phyloP scores from a whole-genome alignment of 805 yeast species.

The Sugiyamaella mastotermitis region DNA sequence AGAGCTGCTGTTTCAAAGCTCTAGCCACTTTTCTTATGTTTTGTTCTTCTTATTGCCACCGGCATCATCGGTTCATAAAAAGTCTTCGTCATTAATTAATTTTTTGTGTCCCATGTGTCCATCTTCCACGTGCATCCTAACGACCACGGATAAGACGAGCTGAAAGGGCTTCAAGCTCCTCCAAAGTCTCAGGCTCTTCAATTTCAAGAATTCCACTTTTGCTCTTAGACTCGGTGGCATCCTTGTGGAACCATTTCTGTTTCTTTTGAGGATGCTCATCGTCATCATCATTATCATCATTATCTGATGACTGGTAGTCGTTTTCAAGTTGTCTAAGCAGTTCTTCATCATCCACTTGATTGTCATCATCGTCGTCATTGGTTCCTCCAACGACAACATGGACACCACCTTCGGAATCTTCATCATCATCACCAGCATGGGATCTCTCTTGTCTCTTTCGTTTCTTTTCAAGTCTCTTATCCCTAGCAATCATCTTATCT shows the following conservation, averaged over 20 bases:
- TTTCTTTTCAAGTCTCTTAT: conserved; percentile 81
- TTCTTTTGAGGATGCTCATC: conserved; percentile 31
- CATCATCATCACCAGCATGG: conserved; percentile 36
- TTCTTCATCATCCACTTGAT: conserved; percentile 3
- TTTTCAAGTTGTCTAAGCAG: conserved; percentile 16
- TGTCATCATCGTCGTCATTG: conserved; percentile 21
- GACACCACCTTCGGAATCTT: conserved; percentile 29
- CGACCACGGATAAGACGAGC: conserved; percentile 11
- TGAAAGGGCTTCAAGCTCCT: conserved; percentile 75
- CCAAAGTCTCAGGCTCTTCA: conserved; percentile 85
- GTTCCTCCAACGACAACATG: conserved; percentile 26
- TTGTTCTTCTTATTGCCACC: too few relatives aligned
- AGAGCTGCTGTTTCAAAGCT: too few relatives aligned
- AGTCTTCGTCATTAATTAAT: too few relatives aligned
- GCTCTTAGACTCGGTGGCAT: conserved; percentile 26
- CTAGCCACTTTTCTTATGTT: too few relatives aligned
- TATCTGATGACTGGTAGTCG: conserved; percentile 18
- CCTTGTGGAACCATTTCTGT: conserved; percentile 36
- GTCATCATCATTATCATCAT: conserved; percentile 22
- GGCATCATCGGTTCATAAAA: too few relatives aligned
- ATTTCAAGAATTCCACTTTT: conserved; percentile 54
- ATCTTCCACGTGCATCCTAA: too few relatives aligned
- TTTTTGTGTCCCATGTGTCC: too few relatives aligned
- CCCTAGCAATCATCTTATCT: conserved; percentile 73
- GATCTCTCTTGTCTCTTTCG: conserved; percentile 80